A percentile compares a stretch with the other conserved stretches of the same genome.
These are phyloP conservation scores for Ceratocystis destructans DNA, from an alignment of 2,329 filamentous ascomycete genomes.

Conservation along the genomic window DNA sequence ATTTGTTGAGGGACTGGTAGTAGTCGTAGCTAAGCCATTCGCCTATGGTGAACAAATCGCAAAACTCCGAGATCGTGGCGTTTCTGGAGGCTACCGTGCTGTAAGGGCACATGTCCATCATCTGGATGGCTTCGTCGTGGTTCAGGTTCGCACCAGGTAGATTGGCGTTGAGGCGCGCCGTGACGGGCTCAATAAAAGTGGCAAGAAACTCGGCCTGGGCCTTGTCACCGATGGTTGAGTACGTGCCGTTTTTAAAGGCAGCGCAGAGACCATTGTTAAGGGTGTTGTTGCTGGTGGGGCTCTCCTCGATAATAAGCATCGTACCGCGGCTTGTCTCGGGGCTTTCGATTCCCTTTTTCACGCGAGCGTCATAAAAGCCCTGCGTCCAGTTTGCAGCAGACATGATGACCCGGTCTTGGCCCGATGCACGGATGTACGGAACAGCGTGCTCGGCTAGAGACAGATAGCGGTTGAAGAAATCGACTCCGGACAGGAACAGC, in stretches of 20 bases:
- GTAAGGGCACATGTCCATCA: constrained; percentile 88
- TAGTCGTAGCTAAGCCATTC: constrained; percentile 78
- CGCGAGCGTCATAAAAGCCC: constrained; percentile 48
- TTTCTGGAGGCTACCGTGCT: constrained; percentile 54
- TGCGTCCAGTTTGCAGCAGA: constrained; percentile 64
- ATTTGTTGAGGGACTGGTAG: constrained; percentile 66
- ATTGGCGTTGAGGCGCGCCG: constrained; percentile 52
- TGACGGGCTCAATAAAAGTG: constrained; percentile 54
- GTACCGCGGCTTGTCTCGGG: constrained; percentile 35
- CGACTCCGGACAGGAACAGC: constrained; percentile 59
- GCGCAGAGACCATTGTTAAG: constrained; percentile 61
- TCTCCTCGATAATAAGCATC: constrained; percentile 59
- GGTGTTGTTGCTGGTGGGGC: constrained; percentile 58
- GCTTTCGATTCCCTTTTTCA: constrained; percentile 27
- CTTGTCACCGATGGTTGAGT: constrained; percentile 33
- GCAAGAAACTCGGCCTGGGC: constrained; percentile 46
- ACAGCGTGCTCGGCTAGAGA: constrained; percentile 41
- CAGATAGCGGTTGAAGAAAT: constrained; percentile 63
- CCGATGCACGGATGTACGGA: constrained; percentile 61
- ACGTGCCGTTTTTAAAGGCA: constrained; percentile 49
- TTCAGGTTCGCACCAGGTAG: constrained; percentile 55
- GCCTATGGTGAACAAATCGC: constrained; percentile 52
- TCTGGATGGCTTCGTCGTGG: constrained; percentile 45
- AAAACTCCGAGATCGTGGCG: constrained; percentile 53
- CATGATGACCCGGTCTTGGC: constrained; percentile 55